A percentile compares a stretch with the other conserved stretches of the same genome.
These are phyloP conservation scores for Neurospora africana DNA, from an alignment of 495 filamentous ascomycete genomes.

Conservation along the genomic window DNA sequence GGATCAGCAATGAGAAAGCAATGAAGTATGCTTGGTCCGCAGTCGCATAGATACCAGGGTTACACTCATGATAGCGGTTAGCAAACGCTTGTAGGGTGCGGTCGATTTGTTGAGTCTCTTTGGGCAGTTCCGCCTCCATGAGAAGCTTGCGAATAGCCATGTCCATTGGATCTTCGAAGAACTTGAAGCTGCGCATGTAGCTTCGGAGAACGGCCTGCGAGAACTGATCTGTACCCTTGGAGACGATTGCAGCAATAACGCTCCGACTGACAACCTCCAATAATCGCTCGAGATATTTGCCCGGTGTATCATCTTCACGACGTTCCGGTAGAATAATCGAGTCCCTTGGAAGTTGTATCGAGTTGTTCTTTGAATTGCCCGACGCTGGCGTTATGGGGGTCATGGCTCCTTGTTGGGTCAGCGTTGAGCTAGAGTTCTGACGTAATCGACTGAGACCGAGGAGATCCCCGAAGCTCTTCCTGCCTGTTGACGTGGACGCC, in stretches of 20 bases:
- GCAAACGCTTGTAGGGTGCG: slow-evolving; percentile 89
- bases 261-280: slow-evolving; percentile 69
- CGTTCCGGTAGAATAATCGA: slow-evolving; percentile 65
- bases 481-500: slow-evolving; percentile 73
- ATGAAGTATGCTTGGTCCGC: slow-evolving; percentile 97
- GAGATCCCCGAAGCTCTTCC: slow-evolving; percentile 83
- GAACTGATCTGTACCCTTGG: slow-evolving; percentile 77
- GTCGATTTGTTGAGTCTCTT: slow-evolving; percentile 97
- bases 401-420: slow-evolving; percentile 47
- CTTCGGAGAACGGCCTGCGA: slow-evolving; percentile 72
- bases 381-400: slow-evolving; percentile 57
- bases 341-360: slow-evolving; percentile 50
- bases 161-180: slow-evolving; percentile 93
- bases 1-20: slow-evolving; percentile 88
- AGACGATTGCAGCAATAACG: slow-evolving; percentile 68
- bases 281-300: slow-evolving; percentile 72
- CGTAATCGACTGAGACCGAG: slow-evolving; percentile 67
- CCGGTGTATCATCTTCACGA: slow-evolving; percentile 80
- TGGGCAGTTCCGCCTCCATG: slow-evolving; percentile 93
- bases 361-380: slow-evolving; percentile 58
- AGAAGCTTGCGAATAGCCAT: slow-evolving; percentile 92
- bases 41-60: slow-evolving; percentile 85
- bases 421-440: slow-evolving; percentile 57
- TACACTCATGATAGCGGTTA: slow-evolving; percentile 95
- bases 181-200: slow-evolving; percentile 89